Evolutionary conservation across 1,284 basidiomycete species (phyloP).

Genomic region (Cutaneotrichosporon cyanovorans): DNA sequence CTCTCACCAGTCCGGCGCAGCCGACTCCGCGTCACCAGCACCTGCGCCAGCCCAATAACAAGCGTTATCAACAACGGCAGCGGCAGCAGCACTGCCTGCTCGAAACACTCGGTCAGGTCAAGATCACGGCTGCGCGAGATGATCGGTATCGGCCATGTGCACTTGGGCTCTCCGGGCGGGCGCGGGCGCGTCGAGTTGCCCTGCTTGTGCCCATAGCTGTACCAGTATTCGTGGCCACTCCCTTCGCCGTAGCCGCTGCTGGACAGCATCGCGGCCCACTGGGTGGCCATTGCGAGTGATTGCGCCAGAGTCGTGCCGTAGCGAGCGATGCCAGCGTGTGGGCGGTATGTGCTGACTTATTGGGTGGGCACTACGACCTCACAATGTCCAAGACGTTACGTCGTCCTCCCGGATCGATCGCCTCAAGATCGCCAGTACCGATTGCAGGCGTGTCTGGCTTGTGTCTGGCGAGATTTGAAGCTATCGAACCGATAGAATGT

Average conservation of each 20-base stretch:
- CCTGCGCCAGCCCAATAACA: constrained; percentile 45
- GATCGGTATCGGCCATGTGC: constrained; percentile 32
- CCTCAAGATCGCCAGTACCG: background rate
- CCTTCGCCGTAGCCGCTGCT: background rate
- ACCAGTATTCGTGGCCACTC: background rate
- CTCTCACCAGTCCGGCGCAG: constrained; percentile 19
- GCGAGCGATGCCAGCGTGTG: background rate
- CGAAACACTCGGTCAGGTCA: constrained; percentile 77
- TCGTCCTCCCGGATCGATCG: background rate
- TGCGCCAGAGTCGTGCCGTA: background rate
- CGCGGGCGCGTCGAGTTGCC: background rate
- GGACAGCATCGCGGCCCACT: constrained; percentile 11
- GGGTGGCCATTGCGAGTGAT: constrained; percentile 5
- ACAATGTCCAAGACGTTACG: no score
- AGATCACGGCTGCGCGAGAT: constrained; percentile 58
- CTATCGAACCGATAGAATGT: no score
- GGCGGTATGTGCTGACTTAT: background rate
- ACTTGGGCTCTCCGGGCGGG: constrained; percentile 12
- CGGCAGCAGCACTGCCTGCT: constrained; percentile 60
- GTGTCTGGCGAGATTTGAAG: no score
- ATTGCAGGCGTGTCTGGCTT: no score
- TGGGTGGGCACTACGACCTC: no score
- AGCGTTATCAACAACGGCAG: constrained; percentile 52
- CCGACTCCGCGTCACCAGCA: constrained; percentile 37
- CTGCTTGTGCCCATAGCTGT: constrained; percentile 1